Conservation (phyloP, 148 eudicot genomes). For the Fagopyrum tataricum region DNA sequence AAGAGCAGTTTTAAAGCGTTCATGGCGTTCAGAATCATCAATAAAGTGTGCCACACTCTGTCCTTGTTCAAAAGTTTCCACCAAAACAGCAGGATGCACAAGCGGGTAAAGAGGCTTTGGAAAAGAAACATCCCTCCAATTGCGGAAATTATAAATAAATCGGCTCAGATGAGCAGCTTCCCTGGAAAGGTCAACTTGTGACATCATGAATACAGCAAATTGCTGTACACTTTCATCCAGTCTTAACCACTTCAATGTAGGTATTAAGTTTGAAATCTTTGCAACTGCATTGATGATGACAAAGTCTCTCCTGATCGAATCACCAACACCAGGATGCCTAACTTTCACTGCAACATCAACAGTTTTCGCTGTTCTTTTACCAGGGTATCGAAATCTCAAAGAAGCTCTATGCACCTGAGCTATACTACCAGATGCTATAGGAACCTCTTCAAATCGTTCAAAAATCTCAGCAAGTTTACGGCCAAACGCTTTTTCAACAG, state of each 20-base stretch:
- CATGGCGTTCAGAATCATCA: conserved; percentile 41
- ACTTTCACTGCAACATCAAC: conserved; percentile 56
- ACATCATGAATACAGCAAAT: conserved; percentile 62
- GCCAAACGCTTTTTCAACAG: conserved; percentile 80
- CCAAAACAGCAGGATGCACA: conserved; percentile 63
- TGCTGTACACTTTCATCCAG: conserved; percentile 61
- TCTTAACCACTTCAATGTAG: conserved; percentile 54
- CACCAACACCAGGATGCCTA: conserved; percentile 69
- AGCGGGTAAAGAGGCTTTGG: conserved; percentile 61
- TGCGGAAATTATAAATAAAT: conserved; percentile 50
- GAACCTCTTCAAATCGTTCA: conserved; percentile 76
- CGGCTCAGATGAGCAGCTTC: conserved; percentile 70
- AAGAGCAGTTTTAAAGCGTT: conserved; percentile 37
- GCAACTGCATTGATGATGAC: conserved; percentile 41
- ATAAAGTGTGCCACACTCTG: conserved; percentile 38
- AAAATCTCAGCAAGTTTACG: conserved; percentile 75
- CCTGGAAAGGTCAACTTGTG: conserved; percentile 70
- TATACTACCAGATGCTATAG: conserved; percentile 94
- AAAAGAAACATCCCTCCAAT: conserved; percentile 57
- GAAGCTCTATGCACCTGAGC: conserved; percentile 93
- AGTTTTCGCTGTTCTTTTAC: conserved; percentile 29
- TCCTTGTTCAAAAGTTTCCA: conserved; percentile 61
- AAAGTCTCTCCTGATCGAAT: conserved; percentile 57
- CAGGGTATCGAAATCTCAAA: conserved; percentile 49
- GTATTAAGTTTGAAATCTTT: conserved; percentile 38